A percentile compares a stretch with the other conserved stretches of the same genome.
Evolutionary conservation across 352 stramenopile species (phyloP).

Genomic region (Phytophthora citrophthora): DNA sequence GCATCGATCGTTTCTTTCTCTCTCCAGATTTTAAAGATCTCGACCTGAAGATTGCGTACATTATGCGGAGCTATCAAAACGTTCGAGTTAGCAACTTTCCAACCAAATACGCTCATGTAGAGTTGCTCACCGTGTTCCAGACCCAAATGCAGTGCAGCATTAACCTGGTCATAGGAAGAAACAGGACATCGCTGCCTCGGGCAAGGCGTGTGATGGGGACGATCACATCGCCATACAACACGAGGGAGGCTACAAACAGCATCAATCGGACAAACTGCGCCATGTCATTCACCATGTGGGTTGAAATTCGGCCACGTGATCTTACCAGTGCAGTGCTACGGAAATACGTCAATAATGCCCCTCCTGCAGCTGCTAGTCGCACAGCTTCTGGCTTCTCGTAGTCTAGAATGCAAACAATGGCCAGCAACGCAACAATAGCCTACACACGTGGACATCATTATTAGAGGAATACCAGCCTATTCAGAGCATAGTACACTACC

Average conservation of each 20-base stretch:
- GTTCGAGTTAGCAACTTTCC: too few relatives aligned
- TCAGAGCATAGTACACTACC: conserved; percentile 19
- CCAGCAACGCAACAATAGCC: conserved; percentile 44
- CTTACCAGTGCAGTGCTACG: conserved; percentile 51
- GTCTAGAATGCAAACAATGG: conserved; percentile 39
- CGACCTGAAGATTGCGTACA: conserved; percentile 45
- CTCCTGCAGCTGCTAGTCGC: conserved; percentile 41
- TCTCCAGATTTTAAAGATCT: conserved; percentile 24
- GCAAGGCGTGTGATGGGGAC: conserved; percentile 41
- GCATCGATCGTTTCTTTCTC: conserved; percentile 10
- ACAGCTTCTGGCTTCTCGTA: conserved; percentile 65
- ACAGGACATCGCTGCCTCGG: conserved; percentile 4
- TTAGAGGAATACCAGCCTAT: background rate
- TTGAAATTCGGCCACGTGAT: too few relatives aligned
- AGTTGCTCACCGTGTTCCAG: conserved; percentile 43
- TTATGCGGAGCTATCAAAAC: conserved; percentile 31
- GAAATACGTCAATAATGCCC: conserved; percentile 60
- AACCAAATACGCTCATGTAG: background rate
- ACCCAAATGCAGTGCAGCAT: conserved; percentile 47
- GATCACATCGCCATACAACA: conserved; percentile 67
- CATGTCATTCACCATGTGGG: too few relatives aligned
- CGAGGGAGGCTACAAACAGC: conserved; percentile 58
- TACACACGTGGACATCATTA: conserved; percentile 13
- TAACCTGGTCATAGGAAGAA: conserved; percentile 28
- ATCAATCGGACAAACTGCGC: conserved; percentile 64